Percentiles rank a stretch among this genome's conserved stretches.
phyloP scores from a whole-genome alignment of 768 basidiomycete species.

The Cystoderma amianthinum region DNA sequence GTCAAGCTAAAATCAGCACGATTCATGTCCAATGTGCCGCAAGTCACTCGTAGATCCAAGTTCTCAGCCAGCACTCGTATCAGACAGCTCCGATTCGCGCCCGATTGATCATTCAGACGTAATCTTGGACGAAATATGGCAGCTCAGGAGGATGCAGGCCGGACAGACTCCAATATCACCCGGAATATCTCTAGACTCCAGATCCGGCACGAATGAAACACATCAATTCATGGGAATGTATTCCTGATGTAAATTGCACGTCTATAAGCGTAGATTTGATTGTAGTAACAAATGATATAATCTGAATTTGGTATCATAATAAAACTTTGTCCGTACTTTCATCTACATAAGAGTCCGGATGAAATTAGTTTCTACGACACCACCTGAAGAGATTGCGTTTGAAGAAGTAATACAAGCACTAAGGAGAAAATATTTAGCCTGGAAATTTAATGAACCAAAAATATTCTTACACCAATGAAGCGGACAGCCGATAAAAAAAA shows the following conservation, averaged over 20 bases:
- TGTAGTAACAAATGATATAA: too few relatives aligned
- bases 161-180: too few relatives aligned
- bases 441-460: not conserved
- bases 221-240: constrained; percentile 50
- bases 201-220: constrained; percentile 12
- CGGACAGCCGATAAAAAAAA: constrained; percentile 67
- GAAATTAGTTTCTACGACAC: constrained; percentile 62
- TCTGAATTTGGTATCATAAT: too few relatives aligned
- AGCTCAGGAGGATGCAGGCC: too few relatives aligned
- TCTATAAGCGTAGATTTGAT: too few relatives aligned
- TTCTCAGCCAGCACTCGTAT: too few relatives aligned
- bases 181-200: not conserved
- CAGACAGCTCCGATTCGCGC: too few relatives aligned
- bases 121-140: too few relatives aligned
- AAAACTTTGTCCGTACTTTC: too few relatives aligned
- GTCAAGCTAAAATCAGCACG: constrained; percentile 28
- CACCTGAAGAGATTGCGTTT: constrained; percentile 77
- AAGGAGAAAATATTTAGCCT: constrained; percentile 4
- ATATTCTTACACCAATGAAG: constrained; percentile 62
- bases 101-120: too few relatives aligned
- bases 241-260: too few relatives aligned
- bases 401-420: constrained; percentile 83
- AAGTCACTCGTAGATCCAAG: constrained; percentile 31
- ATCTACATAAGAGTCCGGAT: too few relatives aligned
- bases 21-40: constrained; percentile 65